These are phyloP conservation scores for Talaromyces wortmannii DNA, from an alignment of 495 filamentous ascomycete species.

Conservation along the genomic window DNA sequence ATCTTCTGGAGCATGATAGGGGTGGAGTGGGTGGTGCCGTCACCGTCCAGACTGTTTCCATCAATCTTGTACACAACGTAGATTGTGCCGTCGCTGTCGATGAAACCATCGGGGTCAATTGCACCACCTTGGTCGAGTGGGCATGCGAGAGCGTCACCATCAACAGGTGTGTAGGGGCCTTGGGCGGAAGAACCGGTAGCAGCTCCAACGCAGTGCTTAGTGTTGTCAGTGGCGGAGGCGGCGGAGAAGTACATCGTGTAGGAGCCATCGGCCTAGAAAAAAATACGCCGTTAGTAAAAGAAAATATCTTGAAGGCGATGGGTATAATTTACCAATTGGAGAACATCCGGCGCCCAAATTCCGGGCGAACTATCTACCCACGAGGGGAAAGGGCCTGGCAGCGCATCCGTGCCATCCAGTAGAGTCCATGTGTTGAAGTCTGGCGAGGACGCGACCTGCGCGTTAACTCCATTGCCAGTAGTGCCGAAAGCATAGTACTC, in stretches of 20 bases:
- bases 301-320: not conserved
- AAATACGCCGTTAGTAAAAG: not conserved
- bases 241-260: constrained; percentile 54
- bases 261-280: constrained; percentile 24
- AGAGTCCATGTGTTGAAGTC: constrained; percentile 26
- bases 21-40: constrained; percentile 46
- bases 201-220: constrained; percentile 46
- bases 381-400: constrained; percentile 14
- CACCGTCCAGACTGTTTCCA: constrained; percentile 49
- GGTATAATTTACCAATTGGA: constrained; percentile 19
- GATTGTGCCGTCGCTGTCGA: constrained; percentile 38
- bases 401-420: constrained; percentile 14
- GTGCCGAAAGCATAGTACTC: constrained; percentile 30
- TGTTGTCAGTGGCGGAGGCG: constrained; percentile 19
- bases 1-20: constrained; percentile 53
- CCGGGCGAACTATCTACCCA: constrained; percentile 10
- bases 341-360: constrained; percentile 27
- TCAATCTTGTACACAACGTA: constrained; percentile 57
- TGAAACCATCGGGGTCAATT: constrained; percentile 49
- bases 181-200: constrained; percentile 19
- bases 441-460: constrained; percentile 18
- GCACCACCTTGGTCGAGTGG: constrained; percentile 44
- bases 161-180: constrained; percentile 43
- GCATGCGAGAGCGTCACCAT: constrained; percentile 33
- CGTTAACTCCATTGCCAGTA: constrained; percentile 11